Conservation (phyloP, 148 eudicot genomes). For the Dianthus caryophyllus region DNA sequence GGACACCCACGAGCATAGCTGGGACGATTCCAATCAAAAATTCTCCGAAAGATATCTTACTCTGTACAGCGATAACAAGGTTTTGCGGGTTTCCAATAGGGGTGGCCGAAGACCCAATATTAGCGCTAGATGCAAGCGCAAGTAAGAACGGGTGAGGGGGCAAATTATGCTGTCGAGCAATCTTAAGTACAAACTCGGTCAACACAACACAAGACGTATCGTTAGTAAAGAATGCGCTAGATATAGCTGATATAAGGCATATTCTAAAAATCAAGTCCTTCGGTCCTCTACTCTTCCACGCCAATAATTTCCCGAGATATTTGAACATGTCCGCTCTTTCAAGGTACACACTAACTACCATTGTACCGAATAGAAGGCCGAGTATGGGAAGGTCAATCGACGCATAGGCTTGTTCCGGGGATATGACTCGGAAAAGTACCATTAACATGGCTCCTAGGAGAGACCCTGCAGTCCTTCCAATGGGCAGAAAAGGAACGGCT, state of each 20-base stretch:
- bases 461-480: constrained; percentile 87
- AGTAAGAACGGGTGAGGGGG: constrained; percentile 82
- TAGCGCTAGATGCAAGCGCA: constrained; percentile 88
- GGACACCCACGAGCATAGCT: constrained; percentile 51
- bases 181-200: constrained; percentile 80
- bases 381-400: constrained; percentile 85
- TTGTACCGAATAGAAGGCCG: constrained; percentile 89
- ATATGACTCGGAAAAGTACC: constrained; percentile 66
- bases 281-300: constrained; percentile 69
- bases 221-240: constrained; percentile 86
- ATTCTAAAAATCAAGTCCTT: constrained; percentile 78
- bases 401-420: constrained; percentile 82
- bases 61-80: constrained; percentile 43
- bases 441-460: constrained; percentile 86
- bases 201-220: constrained; percentile 82
- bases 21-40: constrained; percentile 36
- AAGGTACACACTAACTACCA: constrained; percentile 87
- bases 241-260: constrained; percentile 71
- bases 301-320: constrained; percentile 66
- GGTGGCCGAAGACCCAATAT: constrained; percentile 83
- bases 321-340: constrained; percentile 92
- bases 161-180: constrained; percentile 75
- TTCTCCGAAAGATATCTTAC: constrained; percentile 39
- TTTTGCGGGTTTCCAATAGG: constrained; percentile 65
- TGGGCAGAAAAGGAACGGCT: constrained; percentile 68